Base-by-base conservation (phyloP, 2,329 filamentous ascomycete species). In the Colletotrichum caudatum region DNA sequence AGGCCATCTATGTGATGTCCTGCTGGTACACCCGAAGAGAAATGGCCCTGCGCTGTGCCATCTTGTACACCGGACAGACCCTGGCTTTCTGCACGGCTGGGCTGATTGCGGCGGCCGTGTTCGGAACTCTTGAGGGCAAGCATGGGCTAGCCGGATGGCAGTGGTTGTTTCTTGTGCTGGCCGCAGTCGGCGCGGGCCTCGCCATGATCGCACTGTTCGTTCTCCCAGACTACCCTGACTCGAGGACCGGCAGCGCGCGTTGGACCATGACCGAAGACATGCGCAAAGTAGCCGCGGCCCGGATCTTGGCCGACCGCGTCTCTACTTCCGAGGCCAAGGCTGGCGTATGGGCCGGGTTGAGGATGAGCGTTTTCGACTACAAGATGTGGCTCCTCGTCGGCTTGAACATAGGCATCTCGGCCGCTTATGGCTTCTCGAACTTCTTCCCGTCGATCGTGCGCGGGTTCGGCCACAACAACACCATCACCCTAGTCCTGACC, bases 101-200 rank as follows among this genome's bases (percentile, higher is more conserved):
- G 1, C 73, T 78, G 0, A 76, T 78, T 39, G 77, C 77, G 0
- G 77, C 77, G 2, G 76, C 74, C 0, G 72, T 77, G 3, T 74
- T 75, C 1, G 71, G 75, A 0, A 74, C 70, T 0, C 75, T 77
- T 1, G 75, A 76, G 16, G 72, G 72, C 0, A 66, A 61, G 2
- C 66, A 73, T 23, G 81, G 81, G 1, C 71, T 84, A 16, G 75
- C 75, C 16, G 82, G 81, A 1, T 84, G 82, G 82, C 65, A 78
- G 66, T 84, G 82, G 82, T 75, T 83, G 0, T 83, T 83, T 64
- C 80, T 83, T 23, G 77, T 84, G 5, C 78, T 83, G 51, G 81
- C 73, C 1, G 50, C 70, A 20, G 71, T 73, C 5, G 76, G 76
- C 1, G 66, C 76, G 1, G 58, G 63, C 4, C 73, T 76, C 0